phyloP scores from a whole-genome alignment of 306 rosid genomes.

The Cucumis cinereus region DNA sequence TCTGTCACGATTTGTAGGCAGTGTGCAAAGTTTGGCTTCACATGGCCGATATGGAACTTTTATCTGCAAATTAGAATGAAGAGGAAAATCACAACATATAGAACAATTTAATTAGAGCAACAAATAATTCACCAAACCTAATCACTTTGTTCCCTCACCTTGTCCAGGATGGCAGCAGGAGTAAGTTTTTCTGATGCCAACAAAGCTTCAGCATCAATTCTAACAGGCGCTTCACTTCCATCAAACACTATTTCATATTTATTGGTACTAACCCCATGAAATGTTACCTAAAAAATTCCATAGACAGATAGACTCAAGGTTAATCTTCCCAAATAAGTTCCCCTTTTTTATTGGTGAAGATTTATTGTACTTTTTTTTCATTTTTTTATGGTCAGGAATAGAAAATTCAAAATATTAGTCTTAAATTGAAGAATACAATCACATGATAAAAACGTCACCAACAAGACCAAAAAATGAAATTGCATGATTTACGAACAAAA shows the following conservation, averaged over 20 bases:
- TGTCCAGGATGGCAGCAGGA: constrained; percentile 75
- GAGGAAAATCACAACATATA: constrained; percentile 3
- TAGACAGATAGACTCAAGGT: constrained; percentile 10
- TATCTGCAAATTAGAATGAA: constrained; percentile 37
- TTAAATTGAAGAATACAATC: not conserved
- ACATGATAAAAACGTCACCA: not conserved
- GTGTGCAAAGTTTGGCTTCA: constrained; percentile 67
- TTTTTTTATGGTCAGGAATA: not conserved
- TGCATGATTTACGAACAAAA: not conserved
- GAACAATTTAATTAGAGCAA: constrained; percentile 4
- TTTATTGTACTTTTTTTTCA: not conserved
- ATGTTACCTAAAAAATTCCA: constrained; percentile 40
- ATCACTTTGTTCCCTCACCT: constrained; percentile 37
- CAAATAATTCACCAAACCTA: not conserved
- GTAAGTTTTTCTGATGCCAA: constrained; percentile 71
- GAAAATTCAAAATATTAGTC: not conserved
- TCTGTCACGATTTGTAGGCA: constrained; percentile 70
- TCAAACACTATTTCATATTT: constrained; percentile 65
- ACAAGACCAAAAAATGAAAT: not conserved
- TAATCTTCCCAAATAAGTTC: not conserved
- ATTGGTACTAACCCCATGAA: constrained; percentile 67
- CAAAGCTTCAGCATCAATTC: constrained; percentile 75
- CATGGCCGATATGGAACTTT: constrained; percentile 72
- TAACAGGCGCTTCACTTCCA: constrained; percentile 90
- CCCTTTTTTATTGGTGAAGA: not conserved